Conservation (phyloP, 805 yeast species). For the Starmerella bombicola region DNA sequence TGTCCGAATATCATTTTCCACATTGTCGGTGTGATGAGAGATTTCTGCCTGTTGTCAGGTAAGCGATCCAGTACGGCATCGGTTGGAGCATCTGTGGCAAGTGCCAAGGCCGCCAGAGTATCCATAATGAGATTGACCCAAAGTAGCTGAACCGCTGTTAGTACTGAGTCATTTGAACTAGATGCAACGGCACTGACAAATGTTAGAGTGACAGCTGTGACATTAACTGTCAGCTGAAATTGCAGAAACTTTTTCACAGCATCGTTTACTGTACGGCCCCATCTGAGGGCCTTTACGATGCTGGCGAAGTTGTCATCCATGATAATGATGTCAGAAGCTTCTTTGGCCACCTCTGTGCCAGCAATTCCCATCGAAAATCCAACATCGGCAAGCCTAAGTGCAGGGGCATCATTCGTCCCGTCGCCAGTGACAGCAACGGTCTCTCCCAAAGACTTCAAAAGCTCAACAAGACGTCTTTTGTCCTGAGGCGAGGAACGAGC, state of each 20-base stretch:
- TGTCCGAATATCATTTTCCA: conserved; percentile 98
- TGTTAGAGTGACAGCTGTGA: conserved; percentile 90
- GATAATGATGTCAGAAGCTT: conserved; percentile 82
- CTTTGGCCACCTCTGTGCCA: conserved; percentile 98
- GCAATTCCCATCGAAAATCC: conserved; percentile 98
- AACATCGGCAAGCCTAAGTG: conserved; percentile 89
- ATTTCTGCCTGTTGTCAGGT: conserved; percentile 71
- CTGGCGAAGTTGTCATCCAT: conserved; percentile 92
- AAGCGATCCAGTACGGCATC: conserved; percentile 60
- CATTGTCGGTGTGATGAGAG: conserved; percentile 80
- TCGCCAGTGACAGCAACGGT: conserved; percentile 99
- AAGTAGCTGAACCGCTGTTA: conserved; percentile 91
- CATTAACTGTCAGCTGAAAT: conserved; percentile 90
- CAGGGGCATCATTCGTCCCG: conserved; percentile 98
- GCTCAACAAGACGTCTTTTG: conserved; percentile 72
- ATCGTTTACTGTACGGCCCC: conserved; percentile 96
- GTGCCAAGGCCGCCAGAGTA: conserved; percentile 91
- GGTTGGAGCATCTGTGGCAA: conserved; percentile 95
- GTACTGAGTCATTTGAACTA: conserved; percentile 64
- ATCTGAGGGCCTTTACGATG: conserved; percentile 90
- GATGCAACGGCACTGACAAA: conserved; percentile 88
- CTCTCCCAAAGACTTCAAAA: conserved; percentile 67
- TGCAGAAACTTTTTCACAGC: conserved; percentile 93
- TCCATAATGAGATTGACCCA: conserved; percentile 99
- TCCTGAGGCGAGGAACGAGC: conserved; percentile 97